Percentiles rank a stretch among this genome's conserved stretches.
phyloP scores from a whole-genome alignment of 1,139 yeast genomes.

The Candida tropicalis region DNA sequence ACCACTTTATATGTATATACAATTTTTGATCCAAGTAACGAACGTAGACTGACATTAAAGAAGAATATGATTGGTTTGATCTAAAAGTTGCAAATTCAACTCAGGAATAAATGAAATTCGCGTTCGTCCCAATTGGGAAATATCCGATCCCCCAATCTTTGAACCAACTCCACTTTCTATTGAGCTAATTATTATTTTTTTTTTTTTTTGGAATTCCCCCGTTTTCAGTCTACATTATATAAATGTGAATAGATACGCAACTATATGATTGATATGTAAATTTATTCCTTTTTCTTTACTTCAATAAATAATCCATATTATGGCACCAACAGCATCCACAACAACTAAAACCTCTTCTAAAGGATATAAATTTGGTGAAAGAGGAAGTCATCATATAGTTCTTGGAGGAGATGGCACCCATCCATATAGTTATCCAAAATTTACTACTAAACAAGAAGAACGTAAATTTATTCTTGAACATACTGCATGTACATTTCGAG shows the following conservation, averaged over 20 bases:
- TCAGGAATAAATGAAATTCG: no score
- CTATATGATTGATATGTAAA: no score
- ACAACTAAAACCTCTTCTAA: slow-evolving; percentile 12
- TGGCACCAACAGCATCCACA: slow-evolving; percentile 9
- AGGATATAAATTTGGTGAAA: slow-evolving; percentile 36
- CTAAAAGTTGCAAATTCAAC: no score
- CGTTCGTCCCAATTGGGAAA: not conserved
- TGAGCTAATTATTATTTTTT: no score
- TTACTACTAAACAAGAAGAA: slow-evolving; percentile 51
- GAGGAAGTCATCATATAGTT: slow-evolving; percentile 52
- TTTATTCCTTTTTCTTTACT: no score
- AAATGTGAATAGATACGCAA: no score
- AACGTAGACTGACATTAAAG: not conserved
- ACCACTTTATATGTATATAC: not conserved
- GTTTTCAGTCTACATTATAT: no score
- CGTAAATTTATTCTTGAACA: slow-evolving; percentile 68
- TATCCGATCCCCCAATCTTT: not conserved
- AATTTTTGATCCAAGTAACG: not conserved
- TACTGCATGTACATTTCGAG: slow-evolving; percentile 78
- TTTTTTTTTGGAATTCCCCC: no score
- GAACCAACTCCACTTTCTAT: not conserved
- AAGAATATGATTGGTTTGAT: no score
- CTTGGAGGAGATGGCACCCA: slow-evolving; percentile 40
- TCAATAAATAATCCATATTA: not conserved
- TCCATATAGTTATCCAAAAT: slow-evolving; percentile 53